Evolutionary conservation across 2,329 filamentous ascomycete genomes (phyloP), one percentile per base, ranked within the genome.

Genomic region (Zalaria obscura): DNA sequence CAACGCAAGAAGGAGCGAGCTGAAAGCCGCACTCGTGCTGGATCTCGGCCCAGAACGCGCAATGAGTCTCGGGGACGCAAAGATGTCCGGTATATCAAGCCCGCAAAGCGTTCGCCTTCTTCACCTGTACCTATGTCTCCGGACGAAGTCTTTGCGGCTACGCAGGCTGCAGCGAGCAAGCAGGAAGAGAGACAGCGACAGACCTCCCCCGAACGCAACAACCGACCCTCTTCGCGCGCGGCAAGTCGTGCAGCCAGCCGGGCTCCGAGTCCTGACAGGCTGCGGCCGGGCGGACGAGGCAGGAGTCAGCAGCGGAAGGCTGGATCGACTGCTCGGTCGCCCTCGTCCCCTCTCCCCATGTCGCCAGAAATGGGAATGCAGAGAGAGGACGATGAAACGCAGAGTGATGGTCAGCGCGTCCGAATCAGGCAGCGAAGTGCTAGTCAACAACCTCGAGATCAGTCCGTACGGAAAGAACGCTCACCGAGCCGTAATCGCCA

Each of bases 41-140:
- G 63, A 34, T 66, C 64, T 25, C 62, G 63, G 32, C 72, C 62
- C 46, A 63, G 61, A 44, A 63, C 62, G 49, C 45, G 64, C 68
- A 7, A 27, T 0, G 75, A 80, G 48, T 80, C 82, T 35, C 77
- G 83, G 43, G 83, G 83, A 18, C 74, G 83, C 47, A 72, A 71
- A 25, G 66, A 72, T 8, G 70, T 74, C 36, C 74, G 80, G 25
- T 80, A 78, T 48, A 86, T 81, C 47, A 81, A 78, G 54, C 76
- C 82, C 11, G 75, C 78, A 8, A 93, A 94, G 62, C 73, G 83
- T 25, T 95, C 89, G 1, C 89, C 89, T 1, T 93, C 86, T 2
- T 95, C 89, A 0, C 89, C 89, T 0, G 73, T 94, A 2, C 86
- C 88, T 3, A 95, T 95, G 88, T 93, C 88, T 3, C 87, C 87